These are phyloP conservation scores for Cupressus sempervirens DNA, from an alignment of 75 land plant species.

Conservation along the genomic window DNA sequence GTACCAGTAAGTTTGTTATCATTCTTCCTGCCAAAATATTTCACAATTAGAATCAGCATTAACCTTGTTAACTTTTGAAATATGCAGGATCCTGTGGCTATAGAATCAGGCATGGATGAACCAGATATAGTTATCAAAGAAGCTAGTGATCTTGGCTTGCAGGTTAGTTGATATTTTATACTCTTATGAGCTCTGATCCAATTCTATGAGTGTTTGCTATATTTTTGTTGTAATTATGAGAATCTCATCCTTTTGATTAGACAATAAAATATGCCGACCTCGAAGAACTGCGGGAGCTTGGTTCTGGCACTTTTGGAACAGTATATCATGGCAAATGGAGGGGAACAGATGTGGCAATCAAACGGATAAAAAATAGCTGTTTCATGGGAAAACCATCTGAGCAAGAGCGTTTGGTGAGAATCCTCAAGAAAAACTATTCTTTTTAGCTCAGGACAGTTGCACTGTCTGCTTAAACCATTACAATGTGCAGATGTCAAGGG, in stretches of 20 bases:
- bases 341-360: constrained; percentile 49
- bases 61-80: background rate
- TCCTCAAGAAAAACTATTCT: constrained; percentile 6
- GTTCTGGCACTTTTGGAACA: constrained; percentile 47
- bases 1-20: background rate
- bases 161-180: constrained; percentile 6
- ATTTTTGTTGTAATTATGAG: background rate
- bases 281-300: constrained; percentile 39
- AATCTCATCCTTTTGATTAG: constrained; percentile 6
- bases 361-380: constrained; percentile 41
- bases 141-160: background rate
- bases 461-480: background rate
- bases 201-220: background rate
- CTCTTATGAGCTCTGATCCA: background rate
- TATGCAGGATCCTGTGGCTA: background rate
- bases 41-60: background rate
- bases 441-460: background rate
- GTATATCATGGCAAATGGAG: constrained; percentile 50
- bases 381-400: constrained; percentile 24
- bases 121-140: background rate
- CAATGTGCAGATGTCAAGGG: constrained; percentile 1
- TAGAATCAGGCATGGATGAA: background rate
- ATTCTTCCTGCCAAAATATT: background rate
- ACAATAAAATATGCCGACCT: constrained; percentile 35
- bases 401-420: constrained; percentile 19